A percentile compares a stretch with the other conserved stretches of the same genome.
These are phyloP conservation scores for Fusarium falciforme DNA, from an alignment of 2,329 filamentous ascomycete species.

Conservation along the genomic window DNA sequence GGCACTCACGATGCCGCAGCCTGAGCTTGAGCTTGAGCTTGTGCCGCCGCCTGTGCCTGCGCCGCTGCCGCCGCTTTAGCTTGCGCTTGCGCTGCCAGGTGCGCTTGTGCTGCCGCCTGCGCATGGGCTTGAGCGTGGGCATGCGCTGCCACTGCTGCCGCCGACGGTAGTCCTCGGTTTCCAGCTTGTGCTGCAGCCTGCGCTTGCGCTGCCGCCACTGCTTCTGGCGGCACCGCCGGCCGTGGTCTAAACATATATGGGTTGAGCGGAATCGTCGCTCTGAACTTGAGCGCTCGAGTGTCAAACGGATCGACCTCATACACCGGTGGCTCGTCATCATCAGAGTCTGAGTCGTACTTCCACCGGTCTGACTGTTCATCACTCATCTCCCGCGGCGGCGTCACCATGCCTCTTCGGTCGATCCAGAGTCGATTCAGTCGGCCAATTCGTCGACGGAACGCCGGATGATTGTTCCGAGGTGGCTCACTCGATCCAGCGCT, in stretches of 20 bases:
- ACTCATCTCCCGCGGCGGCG: constrained; percentile 58
- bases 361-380: constrained; percentile 72
- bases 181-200: constrained; percentile 38
- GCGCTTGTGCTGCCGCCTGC: constrained; percentile 45
- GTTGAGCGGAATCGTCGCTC: constrained; percentile 67
- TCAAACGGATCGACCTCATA: constrained; percentile 82
- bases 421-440: constrained; percentile 88
- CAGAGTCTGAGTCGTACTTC: constrained; percentile 90
- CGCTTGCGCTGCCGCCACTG: constrained; percentile 36
- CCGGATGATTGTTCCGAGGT: constrained; percentile 62
- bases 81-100: constrained; percentile 40
- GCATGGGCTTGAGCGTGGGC: constrained; percentile 44
- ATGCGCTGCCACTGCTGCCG: constrained; percentile 40
- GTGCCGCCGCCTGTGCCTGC: constrained; percentile 16
- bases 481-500: constrained; percentile 55
- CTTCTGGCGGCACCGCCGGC: constrained; percentile 48
- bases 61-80: constrained; percentile 24
- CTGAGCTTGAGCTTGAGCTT: constrained; percentile 32
- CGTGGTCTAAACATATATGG: constrained; percentile 55
- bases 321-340: constrained; percentile 80
- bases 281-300: constrained; percentile 68
- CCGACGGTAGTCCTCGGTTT: constrained; percentile 42
- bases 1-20: constrained; percentile 17
- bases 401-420: constrained; percentile 78
- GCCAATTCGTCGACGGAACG: constrained; percentile 86